Evolutionary conservation across 2,329 filamentous ascomycete genomes (phyloP).

Genomic region (Ophiostoma novo-ulmi): DNA sequence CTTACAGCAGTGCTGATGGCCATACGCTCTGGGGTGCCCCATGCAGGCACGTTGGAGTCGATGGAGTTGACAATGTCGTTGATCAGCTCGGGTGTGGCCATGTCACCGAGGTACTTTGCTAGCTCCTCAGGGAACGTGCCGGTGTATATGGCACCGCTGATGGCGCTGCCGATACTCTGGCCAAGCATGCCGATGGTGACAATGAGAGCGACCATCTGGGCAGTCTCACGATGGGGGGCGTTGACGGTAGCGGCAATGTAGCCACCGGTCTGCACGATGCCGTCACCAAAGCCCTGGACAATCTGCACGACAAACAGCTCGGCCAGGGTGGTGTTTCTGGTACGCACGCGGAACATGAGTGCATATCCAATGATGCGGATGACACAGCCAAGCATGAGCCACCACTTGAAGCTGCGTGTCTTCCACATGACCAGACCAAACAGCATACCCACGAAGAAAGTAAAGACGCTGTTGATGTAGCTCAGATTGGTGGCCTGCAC

Average conservation of each 20-base stretch:
- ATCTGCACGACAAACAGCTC: conserved; percentile 22
- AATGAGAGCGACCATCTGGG: conserved; percentile 24
- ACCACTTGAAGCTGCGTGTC: conserved; percentile 24
- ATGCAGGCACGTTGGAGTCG: conserved; percentile 18
- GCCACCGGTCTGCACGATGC: conserved; percentile 23
- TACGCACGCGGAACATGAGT: conserved; percentile 23
- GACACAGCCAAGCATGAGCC: conserved; percentile 21
- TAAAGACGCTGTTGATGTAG: conserved; percentile 23
- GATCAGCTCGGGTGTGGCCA: conserved; percentile 20
- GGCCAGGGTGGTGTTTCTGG: conserved; percentile 13
- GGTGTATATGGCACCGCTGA: conserved; percentile 26
- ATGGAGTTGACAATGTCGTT: conserved; percentile 23
- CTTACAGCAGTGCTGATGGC: conserved; percentile 23
- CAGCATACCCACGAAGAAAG: conserved; percentile 22
- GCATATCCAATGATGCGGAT: conserved; percentile 25
- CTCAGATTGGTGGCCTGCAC: conserved; percentile 20
- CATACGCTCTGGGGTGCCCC: conserved; percentile 20
- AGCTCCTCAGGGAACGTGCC: conserved; percentile 18
- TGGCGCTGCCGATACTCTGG: conserved; percentile 22
- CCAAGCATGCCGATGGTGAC: conserved; percentile 22
- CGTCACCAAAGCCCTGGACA: conserved; percentile 21
- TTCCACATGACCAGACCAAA: conserved; percentile 23
- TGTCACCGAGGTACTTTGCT: conserved; percentile 18
- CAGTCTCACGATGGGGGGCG: conserved; percentile 23
- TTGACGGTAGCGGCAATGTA: conserved; percentile 23